A percentile compares a stretch with the other conserved stretches of the same genome.
Conservation (phyloP, 345 rosid species). For the Lepidium sativum region DNA sequence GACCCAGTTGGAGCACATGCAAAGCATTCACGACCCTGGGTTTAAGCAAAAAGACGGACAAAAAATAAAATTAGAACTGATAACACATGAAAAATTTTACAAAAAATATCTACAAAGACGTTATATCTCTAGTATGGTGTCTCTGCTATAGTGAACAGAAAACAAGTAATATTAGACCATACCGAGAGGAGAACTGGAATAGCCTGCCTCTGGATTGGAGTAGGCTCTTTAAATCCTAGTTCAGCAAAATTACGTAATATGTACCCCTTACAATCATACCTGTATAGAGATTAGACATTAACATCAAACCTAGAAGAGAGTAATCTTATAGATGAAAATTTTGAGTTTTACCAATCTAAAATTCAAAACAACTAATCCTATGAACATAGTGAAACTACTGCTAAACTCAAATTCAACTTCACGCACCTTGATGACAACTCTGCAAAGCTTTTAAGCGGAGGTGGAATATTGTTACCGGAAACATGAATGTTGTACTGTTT, state of each 20-base stretch:
- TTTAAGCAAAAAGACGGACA: neutral
- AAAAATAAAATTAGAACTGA: neutral
- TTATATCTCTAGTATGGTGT: neutral
- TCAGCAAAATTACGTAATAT: conserved; percentile 58
- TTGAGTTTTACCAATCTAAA: neutral
- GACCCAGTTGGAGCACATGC: conserved; percentile 99
- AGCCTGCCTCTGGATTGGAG: conserved; percentile 98
- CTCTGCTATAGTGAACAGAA: neutral
- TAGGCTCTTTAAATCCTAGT: conserved; percentile 90
- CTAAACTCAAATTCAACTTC: neutral
- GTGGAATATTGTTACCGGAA: conserved; percentile 62
- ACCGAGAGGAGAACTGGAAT: conserved; percentile 82
- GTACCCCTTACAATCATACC: conserved; percentile 62
- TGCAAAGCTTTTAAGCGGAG: conserved; percentile 62
- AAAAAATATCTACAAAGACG: neutral
- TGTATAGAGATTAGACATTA: conserved; percentile 14
- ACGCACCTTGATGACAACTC: conserved; percentile 62
- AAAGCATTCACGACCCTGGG: conserved; percentile 86
- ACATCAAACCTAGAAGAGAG: neutral
- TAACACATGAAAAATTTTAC: neutral
- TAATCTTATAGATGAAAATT: neutral
- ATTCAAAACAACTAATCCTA: conserved; percentile 1
- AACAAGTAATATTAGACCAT: conserved; percentile 26
- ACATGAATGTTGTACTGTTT: conserved; percentile 74
- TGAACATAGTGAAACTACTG: neutral